These are phyloP conservation scores for Cerrena zonata DNA, from an alignment of 1,284 basidiomycete species.

Conservation along the genomic window DNA sequence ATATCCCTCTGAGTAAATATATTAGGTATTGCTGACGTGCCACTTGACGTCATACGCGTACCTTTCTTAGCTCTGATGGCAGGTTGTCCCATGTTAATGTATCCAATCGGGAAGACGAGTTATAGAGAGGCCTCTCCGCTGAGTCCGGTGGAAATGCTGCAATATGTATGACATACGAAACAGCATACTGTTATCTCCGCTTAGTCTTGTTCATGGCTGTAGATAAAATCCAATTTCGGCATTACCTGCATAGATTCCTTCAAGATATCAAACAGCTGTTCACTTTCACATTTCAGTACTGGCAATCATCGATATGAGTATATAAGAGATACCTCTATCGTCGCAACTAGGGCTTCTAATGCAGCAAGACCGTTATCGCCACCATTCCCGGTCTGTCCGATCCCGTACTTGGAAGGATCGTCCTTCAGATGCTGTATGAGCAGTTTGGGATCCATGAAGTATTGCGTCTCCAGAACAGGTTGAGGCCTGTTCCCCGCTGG, in stretches of 20 bases:
- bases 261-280: constrained; percentile 52
- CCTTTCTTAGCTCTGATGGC: constrained; percentile 59
- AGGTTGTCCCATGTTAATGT: constrained; percentile 60
- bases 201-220: constrained; percentile 11
- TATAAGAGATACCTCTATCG: constrained; percentile 51
- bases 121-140: constrained; percentile 50
- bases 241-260: constrained; percentile 21
- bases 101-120: constrained; percentile 48
- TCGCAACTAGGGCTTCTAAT: constrained; percentile 65
- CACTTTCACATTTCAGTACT: neutral
- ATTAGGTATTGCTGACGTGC: neutral
- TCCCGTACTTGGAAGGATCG: constrained; percentile 42
- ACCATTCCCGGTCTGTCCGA: constrained; percentile 50
- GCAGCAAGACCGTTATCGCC: constrained; percentile 56
- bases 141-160: constrained; percentile 52
- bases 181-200: constrained; percentile 21
- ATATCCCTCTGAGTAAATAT: constrained; percentile 51
- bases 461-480: constrained; percentile 51
- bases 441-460: constrained; percentile 41
- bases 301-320: neutral
- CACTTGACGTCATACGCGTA: constrained; percentile 24
- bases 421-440: constrained; percentile 44
- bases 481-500: constrained; percentile 44
- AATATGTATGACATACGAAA: constrained; percentile 57
- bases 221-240: constrained; percentile 11